Percentiles rank a stretch among this genome's conserved stretches.
phyloP scores from a whole-genome alignment of 169 alveolate genomes.

The Plasmodium reichenowi region DNA sequence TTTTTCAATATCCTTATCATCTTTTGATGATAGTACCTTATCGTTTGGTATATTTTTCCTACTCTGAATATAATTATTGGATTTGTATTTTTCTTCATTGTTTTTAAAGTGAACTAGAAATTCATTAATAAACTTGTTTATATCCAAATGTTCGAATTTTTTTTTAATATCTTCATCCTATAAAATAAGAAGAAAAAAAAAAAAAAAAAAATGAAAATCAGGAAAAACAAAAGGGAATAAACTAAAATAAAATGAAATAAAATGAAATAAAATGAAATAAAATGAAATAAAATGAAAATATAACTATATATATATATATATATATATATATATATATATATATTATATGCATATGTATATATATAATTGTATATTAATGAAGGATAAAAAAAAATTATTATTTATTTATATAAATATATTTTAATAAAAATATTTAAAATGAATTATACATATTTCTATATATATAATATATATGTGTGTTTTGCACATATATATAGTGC shows the following conservation, averaged over 20 bases:
- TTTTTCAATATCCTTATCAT: conserved; percentile 1
- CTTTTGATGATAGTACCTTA: not conserved
- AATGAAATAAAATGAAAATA: not conserved
- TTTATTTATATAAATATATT: too few relatives aligned
- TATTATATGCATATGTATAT: too few relatives aligned
- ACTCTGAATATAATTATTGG: not conserved
- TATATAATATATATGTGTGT: too few relatives aligned
- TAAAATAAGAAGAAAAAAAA: conserved; percentile 1
- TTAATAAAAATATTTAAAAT: too few relatives aligned
- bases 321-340: not conserved
- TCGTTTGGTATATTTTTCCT: not conserved
- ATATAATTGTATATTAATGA: too few relatives aligned
- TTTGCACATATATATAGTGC: too few relatives aligned
- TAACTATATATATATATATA: conserved; percentile 2
- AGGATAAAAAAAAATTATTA: too few relatives aligned
- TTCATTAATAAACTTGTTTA: conserved; percentile 33
- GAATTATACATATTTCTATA: too few relatives aligned
- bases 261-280: not conserved
- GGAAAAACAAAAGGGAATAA: not conserved
- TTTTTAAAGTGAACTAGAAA: conserved; percentile 50
- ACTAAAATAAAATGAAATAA: not conserved
- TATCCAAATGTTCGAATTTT: conserved; percentile 63
- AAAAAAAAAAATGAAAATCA: not conserved
- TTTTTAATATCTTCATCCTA: conserved; percentile 42
- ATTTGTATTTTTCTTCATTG: conserved; percentile 66